Percentiles rank a stretch among this genome's conserved stretches.
Evolutionary conservation across 768 basidiomycete genomes (phyloP).

Genomic region (Podaxis sp.): DNA sequence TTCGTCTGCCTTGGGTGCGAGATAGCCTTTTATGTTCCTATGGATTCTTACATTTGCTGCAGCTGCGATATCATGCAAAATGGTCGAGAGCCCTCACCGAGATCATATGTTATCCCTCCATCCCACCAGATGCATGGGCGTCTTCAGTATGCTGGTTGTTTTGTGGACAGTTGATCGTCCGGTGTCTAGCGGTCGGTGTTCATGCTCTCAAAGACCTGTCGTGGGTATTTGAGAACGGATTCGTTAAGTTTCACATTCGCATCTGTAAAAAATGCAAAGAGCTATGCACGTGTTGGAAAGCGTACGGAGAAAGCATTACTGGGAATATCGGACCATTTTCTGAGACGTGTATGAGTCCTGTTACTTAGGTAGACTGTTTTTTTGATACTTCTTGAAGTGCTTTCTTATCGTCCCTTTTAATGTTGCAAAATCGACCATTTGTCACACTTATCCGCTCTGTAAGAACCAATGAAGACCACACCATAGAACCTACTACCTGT

Average conservation of each 20-base stretch:
- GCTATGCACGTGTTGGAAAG: background rate
- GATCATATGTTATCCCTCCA: background rate
- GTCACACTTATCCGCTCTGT: background rate
- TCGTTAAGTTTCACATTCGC: background rate
- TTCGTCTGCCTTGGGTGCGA: slow-evolving; percentile 8
- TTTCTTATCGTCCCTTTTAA: too few relatives aligned
- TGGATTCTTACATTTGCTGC: background rate
- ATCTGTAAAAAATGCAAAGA: background rate
- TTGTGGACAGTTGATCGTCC: background rate
- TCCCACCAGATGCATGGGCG: background rate
- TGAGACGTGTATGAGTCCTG: slow-evolving; percentile 1
- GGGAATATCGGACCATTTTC: background rate
- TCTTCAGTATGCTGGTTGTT: background rate
- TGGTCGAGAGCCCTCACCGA: slow-evolving; percentile 10
- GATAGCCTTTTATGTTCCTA: background rate
- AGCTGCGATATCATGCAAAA: slow-evolving; percentile 10
- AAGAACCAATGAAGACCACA: background rate
- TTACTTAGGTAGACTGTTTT: too few relatives aligned
- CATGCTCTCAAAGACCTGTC: background rate
- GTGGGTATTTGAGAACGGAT: background rate
- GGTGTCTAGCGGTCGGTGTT: background rate
- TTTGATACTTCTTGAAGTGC: too few relatives aligned
- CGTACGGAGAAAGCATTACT: background rate
- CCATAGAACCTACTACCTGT: too few relatives aligned
- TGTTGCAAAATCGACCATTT: background rate